A percentile compares a stretch with the other conserved stretches of the same genome.
Conservation (phyloP, 441 rosid species). For the Sinapis alba region DNA sequence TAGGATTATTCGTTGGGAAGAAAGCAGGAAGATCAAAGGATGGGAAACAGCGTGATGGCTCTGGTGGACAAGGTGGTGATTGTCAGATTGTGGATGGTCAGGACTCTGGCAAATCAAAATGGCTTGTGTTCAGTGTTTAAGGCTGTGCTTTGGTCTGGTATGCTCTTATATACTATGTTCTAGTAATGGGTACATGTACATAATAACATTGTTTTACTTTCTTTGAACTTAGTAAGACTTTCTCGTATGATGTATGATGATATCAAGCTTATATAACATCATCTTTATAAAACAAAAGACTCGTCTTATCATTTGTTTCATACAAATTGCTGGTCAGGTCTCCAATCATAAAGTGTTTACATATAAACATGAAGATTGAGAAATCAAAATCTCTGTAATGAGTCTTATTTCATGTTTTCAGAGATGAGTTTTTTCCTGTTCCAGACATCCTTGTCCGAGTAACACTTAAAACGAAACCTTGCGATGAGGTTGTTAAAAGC, state of each 20-base stretch:
- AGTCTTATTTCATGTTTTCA: slow-evolving; percentile 18
- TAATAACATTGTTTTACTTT: slow-evolving; percentile 11
- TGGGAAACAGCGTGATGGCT: slow-evolving; percentile 41
- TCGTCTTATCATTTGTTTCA: neutral
- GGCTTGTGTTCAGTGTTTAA: slow-evolving; percentile 56
- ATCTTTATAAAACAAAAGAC: neutral
- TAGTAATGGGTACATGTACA: slow-evolving; percentile 30
- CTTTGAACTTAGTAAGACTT: neutral
- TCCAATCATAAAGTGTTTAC: neutral
- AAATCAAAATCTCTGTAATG: slow-evolving; percentile 19
- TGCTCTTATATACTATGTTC: neutral
- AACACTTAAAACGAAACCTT: slow-evolving; percentile 41
- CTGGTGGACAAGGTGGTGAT: slow-evolving; percentile 29
- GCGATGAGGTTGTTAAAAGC: slow-evolving; percentile 48
- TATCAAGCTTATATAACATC: slow-evolving; percentile 10
- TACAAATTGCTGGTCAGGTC: neutral
- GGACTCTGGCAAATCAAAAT: slow-evolving; percentile 45
- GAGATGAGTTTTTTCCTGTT: slow-evolving; percentile 42
- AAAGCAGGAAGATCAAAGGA: slow-evolving; percentile 53
- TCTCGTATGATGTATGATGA: neutral
- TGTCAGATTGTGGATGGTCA: slow-evolving; percentile 44
- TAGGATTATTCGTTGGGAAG: slow-evolving; percentile 59
- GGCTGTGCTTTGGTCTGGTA: neutral
- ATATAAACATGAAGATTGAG: slow-evolving; percentile 15
- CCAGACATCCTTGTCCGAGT: slow-evolving; percentile 29